A percentile compares a stretch with the other conserved stretches of the same genome.
These are phyloP conservation scores for Lactuca sativa DNA, from an alignment of 129 eudicot genomes.

Conservation along the genomic window DNA sequence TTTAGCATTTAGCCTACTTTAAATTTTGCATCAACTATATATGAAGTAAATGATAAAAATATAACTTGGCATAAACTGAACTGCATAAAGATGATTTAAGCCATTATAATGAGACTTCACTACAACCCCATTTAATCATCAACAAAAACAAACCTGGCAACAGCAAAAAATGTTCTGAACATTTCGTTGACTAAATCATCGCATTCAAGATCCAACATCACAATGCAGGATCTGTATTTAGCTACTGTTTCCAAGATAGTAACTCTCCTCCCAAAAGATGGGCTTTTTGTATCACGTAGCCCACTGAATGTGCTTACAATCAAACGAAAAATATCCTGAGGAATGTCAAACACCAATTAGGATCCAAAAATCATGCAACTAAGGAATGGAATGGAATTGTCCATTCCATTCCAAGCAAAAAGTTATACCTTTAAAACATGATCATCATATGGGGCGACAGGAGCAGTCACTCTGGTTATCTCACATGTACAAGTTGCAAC, in stretches of 20 bases:
- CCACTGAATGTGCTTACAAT: slow-evolving; percentile 92
- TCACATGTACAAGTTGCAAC: slow-evolving; percentile 93
- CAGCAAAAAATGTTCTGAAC: slow-evolving; percentile 75
- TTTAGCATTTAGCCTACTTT: too few relatives aligned
- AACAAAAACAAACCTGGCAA: slow-evolving; percentile 66
- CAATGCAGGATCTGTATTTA: slow-evolving; percentile 89
- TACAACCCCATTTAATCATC: slow-evolving; percentile 9
- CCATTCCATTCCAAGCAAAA: not conserved
- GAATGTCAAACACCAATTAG: slow-evolving; percentile 11
- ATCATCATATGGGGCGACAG: slow-evolving; percentile 93
- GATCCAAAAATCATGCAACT: not conserved
- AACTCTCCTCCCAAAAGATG: slow-evolving; percentile 89
- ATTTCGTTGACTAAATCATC: slow-evolving; percentile 84
- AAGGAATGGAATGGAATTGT: not conserved
- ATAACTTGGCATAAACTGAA: too few relatives aligned
- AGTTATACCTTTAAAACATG: slow-evolving; percentile 70
- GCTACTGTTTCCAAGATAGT: slow-evolving; percentile 89
- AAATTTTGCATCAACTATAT: too few relatives aligned
- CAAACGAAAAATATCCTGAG: slow-evolving; percentile 77
- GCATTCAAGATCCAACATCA: slow-evolving; percentile 98
- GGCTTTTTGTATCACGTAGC: slow-evolving; percentile 68
- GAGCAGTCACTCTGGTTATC: slow-evolving; percentile 94
- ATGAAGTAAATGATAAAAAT: too few relatives aligned
- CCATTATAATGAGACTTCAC: not conserved
- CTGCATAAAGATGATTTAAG: too few relatives aligned